phyloP scores from a whole-genome alignment of 192 early-diverging fungal species.

The Allomyces macrogynus region DNA sequence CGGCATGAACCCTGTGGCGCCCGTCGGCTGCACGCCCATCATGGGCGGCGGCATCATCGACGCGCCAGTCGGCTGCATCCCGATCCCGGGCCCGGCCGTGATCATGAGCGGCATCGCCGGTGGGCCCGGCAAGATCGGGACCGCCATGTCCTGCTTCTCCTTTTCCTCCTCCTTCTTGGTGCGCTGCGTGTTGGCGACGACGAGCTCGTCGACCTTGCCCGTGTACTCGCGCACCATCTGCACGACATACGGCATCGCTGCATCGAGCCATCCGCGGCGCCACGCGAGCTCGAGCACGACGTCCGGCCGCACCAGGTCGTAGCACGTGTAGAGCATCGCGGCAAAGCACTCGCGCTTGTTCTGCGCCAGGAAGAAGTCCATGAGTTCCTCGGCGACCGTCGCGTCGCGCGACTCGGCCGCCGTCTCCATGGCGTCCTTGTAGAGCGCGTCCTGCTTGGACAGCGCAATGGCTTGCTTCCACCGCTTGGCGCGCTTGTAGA shows the following conservation, averaged over 20 bases:
- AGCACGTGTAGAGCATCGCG: constrained; percentile 80
- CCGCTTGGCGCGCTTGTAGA: constrained; percentile 91
- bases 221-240: constrained; percentile 74
- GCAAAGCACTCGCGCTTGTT: constrained; percentile 88
- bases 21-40: neutral
- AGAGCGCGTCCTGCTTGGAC: constrained; percentile 92
- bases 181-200: constrained; percentile 23
- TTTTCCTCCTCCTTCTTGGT: constrained; percentile 26
- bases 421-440: constrained; percentile 98
- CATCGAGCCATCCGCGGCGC: constrained; percentile 71
- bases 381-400: constrained; percentile 81
- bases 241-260: constrained; percentile 96
- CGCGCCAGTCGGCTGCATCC: neutral
- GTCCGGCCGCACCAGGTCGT: constrained; percentile 83
- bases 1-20: neutral
- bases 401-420: constrained; percentile 72
- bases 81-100: neutral
- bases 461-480: constrained; percentile 87
- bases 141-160: constrained; percentile 26
- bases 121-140: neutral
- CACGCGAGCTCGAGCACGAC: constrained; percentile 85
- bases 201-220: constrained; percentile 47
- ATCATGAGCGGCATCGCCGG: neutral
- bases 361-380: constrained; percentile 85
- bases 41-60: neutral